Evolutionary conservation across 495 filamentous ascomycete species (phyloP), one percentile per base, ranked within the genome.

Genomic region (Trichoderma reesei): DNA sequence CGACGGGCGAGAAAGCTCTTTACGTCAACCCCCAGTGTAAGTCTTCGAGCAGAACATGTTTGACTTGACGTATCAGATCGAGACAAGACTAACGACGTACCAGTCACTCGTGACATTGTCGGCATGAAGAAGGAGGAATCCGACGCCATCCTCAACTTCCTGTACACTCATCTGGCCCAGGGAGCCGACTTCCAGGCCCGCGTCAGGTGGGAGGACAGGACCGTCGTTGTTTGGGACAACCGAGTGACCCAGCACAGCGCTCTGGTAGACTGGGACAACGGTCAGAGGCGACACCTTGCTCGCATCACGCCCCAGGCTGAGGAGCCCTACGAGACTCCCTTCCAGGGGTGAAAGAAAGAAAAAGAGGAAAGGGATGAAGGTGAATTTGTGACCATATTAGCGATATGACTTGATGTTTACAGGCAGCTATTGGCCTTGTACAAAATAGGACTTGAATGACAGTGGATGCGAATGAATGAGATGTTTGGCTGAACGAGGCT

Each of bases 151-250:
- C 78, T 94, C 66, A 92, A 94, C 68, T 96, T 96, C 78, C 78
- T 97, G 11, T 94, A 90, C 77, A 86, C 93, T 72, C 92, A 96
- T 71, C 86, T 95, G 44, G 84, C 88, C 5, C 85, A 80, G 33
- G 89, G 92, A 16, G 85, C 88, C 68, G 91, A 96, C 76, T 92
- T 94, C 80, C 92, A 97, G 69, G 86, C 85, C 9, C 80, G 92
- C n/a, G 85, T 97, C 60, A 86, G 88, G 67, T 96, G 91, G 91
- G 83, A 88, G 67, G 82, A 85, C 11, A 83, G 84, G 42, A 94
- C 90, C 3, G 91, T 96, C 33, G 89, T 96, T 9, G 87, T 96
- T 11, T 96, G 91, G 86, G 92, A 96, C 71, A 93, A 95, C 73
- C 82, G 90, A 16, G 86, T 92, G 4, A 91, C 90, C 13, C 80